Evolutionary conservation across 768 basidiomycete species (phyloP).

Genomic region (Flagelloscypha sp.): DNA sequence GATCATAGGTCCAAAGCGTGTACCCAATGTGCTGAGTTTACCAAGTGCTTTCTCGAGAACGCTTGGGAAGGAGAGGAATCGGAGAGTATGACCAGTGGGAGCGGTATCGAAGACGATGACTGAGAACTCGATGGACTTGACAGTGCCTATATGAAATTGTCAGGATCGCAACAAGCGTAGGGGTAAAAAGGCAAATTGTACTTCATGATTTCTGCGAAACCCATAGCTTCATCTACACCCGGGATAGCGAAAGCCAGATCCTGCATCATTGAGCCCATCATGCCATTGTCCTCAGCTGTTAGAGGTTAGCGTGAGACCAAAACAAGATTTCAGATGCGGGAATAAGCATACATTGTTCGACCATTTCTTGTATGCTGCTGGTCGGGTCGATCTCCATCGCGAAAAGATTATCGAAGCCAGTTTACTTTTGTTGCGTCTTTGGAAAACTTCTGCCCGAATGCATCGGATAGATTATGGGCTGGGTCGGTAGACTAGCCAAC

Average conservation of each 20-base stretch:
- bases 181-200: conserved; percentile 26
- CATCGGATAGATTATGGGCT: conserved; percentile 98
- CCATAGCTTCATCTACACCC: conserved; percentile 99
- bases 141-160: conserved; percentile 58
- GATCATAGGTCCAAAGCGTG: conserved; percentile 95
- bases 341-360: conserved; percentile 69
- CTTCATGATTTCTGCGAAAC: conserved; percentile 99
- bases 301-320: conserved; percentile 2
- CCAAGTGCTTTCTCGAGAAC: conserved; percentile 96
- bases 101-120: conserved; percentile 99
- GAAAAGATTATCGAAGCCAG: conserved; percentile 90
- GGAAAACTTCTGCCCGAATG: conserved; percentile 98
- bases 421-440: conserved; percentile 98
- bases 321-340: neutral
- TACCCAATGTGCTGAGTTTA: conserved; percentile 88
- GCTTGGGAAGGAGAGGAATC: conserved; percentile 97
- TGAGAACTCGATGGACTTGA: conserved; percentile 99
- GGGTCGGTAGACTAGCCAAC: conserved; percentile 85
- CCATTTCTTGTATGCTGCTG: conserved; percentile 97
- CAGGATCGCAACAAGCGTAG: neutral
- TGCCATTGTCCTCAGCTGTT: conserved; percentile 77
- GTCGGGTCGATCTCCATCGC: conserved; percentile 99
- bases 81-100: conserved; percentile 95
- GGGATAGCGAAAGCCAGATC: conserved; percentile 98
- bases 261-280: conserved; percentile 99